Evolutionary conservation across 2,329 filamentous ascomycete species (phyloP), one percentile per base, ranked within the genome.

Genomic region (Xylaria sp.): DNA sequence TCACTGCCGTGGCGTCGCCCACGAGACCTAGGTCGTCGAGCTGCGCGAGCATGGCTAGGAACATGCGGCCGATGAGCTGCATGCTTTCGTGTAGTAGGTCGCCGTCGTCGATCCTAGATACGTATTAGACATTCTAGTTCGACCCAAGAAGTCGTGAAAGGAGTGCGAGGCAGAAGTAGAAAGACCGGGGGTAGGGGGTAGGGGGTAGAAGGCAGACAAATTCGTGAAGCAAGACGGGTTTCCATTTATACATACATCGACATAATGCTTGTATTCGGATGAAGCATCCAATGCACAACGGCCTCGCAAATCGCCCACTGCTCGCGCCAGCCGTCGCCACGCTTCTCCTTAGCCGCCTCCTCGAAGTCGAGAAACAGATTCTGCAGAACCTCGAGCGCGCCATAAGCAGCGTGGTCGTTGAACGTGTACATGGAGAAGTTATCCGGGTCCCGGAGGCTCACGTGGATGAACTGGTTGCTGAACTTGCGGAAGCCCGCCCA

Each of bases 371-470:
- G 72, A 1, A 85, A 51, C 6, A 79, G 66, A 60, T 85, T 85
- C 72, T 85, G 77, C 4, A 84, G 28, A 0, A 82, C 70, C 74
- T 86, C 82, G 0, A 85, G 49, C 7, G 75, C 60, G 1, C 83
- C 83, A 53, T 82, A 84, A 3, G 66, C 74, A 5, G 60, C 72
- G 56, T 81, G 80, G 67, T 84, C 80, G 60, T 84, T 85, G 72
- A 78, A 83, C 2, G 79, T 79, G 71, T 83, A 76, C 80, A 85
- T 81, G 6, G 20, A 20, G 49, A 85, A 84, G 44, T 67, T 68
- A 57, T 85, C 82, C 1, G 80, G 81, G 58, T 75, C 70, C 10
- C 78, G 77, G 11, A 79, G 59, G 36, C 49, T 17, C 67, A 68
- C 15, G 62, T 75, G 69, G 44, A 68, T 71, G 28, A 59, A 67